Base-by-base conservation (phyloP, 2,329 filamentous ascomycete genomes). In the Arthrinium puccinioides region DNA sequence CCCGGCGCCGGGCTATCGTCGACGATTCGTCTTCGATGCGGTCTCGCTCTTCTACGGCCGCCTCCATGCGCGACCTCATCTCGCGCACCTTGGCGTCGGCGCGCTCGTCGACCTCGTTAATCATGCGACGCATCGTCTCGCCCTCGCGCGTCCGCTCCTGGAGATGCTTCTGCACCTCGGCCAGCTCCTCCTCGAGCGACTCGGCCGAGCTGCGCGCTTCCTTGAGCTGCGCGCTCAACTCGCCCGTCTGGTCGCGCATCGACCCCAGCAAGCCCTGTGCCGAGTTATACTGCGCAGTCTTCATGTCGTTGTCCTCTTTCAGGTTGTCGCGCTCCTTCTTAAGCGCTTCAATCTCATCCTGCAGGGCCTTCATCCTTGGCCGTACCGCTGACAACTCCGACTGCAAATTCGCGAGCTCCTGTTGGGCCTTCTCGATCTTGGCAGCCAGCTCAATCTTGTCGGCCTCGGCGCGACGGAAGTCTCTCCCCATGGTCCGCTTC, bases 21-120 rank as follows among this genome's bases (percentile, higher is more conserved):
- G 79, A 87, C 3, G 87, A 81, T 62, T 97, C 89, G 44, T 97
- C 89, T 60, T 98, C 90, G 3, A 88, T 82, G 3, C 87, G 79
- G 56, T 98, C 92, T 14, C 92, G 79, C 60, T 98, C 92, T 57
- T 96, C 89, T n/a, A 94, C 74, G 0, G 89, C 89, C 2, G 85
- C 72, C 52, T 97, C 90, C 72, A 97, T 82, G 3, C 84, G 79
- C 40, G 87, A 80, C 37, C 87, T 83, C 80, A 95, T 92, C 46
- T 97, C 90, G 20, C 87, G 80, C 14, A 94, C 76, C 53, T 87
- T 85, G 42, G 70, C 69, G 47, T 97, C 89, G 2, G 89, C 81
- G 9, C 86, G 75, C 42, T 84, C 78, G 57, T 97, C 87, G 8
- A 89, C 86, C 47, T 97, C 90, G 13, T 82, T 82, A 10, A 98